Evolutionary conservation across 192 early-diverging fungal species (phyloP).

Genomic region (Gryganskiella cystojenkinii): DNA sequence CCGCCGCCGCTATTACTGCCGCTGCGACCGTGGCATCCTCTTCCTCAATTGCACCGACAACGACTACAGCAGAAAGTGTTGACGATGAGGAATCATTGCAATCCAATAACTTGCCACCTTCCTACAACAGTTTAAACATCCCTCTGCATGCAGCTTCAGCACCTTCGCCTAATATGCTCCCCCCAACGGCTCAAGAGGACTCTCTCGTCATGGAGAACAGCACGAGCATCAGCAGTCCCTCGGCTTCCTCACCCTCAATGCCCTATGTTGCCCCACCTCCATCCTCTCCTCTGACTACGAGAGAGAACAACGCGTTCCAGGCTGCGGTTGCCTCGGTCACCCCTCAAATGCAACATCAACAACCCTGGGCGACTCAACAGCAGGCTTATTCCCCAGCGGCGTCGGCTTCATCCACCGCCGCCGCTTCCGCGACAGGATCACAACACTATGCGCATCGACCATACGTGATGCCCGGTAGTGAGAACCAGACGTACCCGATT

Average conservation of each 20-base stretch:
- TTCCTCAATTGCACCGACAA: too few species aligned
- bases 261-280: conserved; percentile 31
- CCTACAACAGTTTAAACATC: conserved; percentile 49
- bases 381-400: conserved; percentile 15
- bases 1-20: too few species aligned
- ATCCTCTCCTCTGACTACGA: not conserved
- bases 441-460: conserved; percentile 40
- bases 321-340: not conserved
- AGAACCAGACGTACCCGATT: conserved; percentile 48
- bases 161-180: conserved; percentile 20
- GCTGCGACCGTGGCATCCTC: too few species aligned
- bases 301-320: not conserved
- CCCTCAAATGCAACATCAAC: not conserved
- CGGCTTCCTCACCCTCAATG: not conserved
- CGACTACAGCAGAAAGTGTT: too few species aligned
- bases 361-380: conserved; percentile 12
- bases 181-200: not conserved
- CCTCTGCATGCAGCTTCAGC: conserved; percentile 26
- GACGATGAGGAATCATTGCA: conserved; percentile 2
- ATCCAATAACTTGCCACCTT: conserved; percentile 25
- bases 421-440: not conserved
- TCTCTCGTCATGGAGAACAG: not conserved
- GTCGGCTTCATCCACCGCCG: not conserved
- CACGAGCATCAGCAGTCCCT: too few species aligned
- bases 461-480: conserved; percentile 20